These are phyloP conservation scores for Trifolium pratense DNA, from an alignment of 306 rosid genomes.

Conservation along the genomic window DNA sequence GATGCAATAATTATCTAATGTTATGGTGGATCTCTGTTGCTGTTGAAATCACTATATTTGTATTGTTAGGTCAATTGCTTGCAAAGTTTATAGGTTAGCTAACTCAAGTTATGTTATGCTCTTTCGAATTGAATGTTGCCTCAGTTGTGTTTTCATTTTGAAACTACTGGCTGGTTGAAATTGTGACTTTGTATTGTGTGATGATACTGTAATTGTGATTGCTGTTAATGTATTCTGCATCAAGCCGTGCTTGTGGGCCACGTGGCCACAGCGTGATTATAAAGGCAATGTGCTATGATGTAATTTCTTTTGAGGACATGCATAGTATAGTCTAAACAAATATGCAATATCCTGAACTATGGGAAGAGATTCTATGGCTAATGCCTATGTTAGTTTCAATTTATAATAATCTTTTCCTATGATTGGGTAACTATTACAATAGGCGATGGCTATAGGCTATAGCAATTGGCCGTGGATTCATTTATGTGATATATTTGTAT, in stretches of 20 bases:
- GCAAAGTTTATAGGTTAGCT: not conserved
- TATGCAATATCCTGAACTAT: no score
- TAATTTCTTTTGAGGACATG: no score
- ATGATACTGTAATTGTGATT: slow-evolving; percentile 4
- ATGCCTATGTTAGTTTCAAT: not conserved
- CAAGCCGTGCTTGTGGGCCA: not conserved
- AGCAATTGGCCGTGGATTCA: not conserved
- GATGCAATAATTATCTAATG: not conserved
- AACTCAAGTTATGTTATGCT: not conserved
- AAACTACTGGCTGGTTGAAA: slow-evolving; percentile 1
- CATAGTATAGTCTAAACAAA: no score
- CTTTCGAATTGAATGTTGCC: not conserved
- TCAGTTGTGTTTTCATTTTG: slow-evolving; percentile 5
- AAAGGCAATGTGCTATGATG: not conserved
- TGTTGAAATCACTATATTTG: slow-evolving; percentile 1
- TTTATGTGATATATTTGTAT: not conserved
- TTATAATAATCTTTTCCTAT: not conserved
- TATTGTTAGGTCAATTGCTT: slow-evolving; percentile 32
- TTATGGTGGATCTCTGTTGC: not conserved
- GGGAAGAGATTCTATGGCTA: not conserved
- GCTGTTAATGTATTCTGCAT: not conserved
- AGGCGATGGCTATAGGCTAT: no score
- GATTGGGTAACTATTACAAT: no score
- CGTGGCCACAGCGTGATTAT: no score
- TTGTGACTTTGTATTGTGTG: not conserved